A percentile compares a stretch with the other conserved stretches of the same genome.
Conservation (phyloP, 2,329 filamentous ascomycete genomes). For the Basipetospora chlamydospora region DNA sequence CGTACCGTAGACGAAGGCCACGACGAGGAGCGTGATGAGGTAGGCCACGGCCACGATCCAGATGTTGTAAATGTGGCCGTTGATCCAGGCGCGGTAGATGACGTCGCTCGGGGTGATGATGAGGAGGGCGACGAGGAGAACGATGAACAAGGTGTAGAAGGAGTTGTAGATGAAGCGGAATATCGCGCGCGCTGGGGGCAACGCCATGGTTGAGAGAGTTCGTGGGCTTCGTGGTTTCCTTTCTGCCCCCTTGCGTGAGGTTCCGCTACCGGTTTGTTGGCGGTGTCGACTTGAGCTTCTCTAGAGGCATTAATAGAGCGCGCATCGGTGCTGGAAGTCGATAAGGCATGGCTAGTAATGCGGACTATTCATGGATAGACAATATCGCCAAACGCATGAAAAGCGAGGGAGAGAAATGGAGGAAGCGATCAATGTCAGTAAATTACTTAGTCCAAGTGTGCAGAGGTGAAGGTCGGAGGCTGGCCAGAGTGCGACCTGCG, state of each 20-base stretch:
- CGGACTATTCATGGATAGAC: constrained; percentile 4
- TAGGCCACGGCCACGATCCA: constrained; percentile 69
- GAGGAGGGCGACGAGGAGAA: constrained; percentile 59
- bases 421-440: too few relatives aligned
- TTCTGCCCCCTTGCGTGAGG: background rate
- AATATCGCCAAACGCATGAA: background rate
- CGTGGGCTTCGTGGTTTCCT: constrained; percentile 9
- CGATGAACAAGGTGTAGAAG: constrained; percentile 61
- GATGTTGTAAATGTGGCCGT: constrained; percentile 59
- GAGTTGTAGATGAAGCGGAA: constrained; percentile 72
- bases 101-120: constrained; percentile 69
- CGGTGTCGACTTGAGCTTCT: background rate
- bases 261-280: background rate
- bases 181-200: constrained; percentile 35
- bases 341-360: constrained; percentile 2
- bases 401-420: too few relatives aligned
- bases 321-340: constrained; percentile 4
- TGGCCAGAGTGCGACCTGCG: too few relatives aligned
- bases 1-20: constrained; percentile 63
- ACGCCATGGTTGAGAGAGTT: constrained; percentile 14
- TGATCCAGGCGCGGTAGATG: constrained; percentile 60
- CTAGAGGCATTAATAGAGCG: background rate
- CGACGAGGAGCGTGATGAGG: constrained; percentile 53
- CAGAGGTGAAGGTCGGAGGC: too few relatives aligned
- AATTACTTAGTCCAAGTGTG: too few relatives aligned